Conservation (phyloP, 2,329 filamentous ascomycete genomes). For the Stagonosporopsis cucurbitacearum region DNA sequence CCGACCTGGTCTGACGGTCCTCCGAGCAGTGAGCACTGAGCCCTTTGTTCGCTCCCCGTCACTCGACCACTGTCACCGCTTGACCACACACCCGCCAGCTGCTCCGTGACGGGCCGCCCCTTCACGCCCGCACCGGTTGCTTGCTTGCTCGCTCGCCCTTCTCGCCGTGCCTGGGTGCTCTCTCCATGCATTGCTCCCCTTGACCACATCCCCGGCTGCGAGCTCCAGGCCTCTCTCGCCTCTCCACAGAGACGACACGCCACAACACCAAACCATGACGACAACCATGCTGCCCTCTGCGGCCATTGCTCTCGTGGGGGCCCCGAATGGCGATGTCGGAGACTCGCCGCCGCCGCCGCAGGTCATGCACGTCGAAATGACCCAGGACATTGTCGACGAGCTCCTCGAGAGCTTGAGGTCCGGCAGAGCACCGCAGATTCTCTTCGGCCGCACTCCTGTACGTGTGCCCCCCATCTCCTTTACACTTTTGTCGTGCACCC, state of each 20-base stretch:
- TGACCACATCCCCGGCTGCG: slow-evolving; percentile 44
- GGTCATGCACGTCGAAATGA: slow-evolving; percentile 52
- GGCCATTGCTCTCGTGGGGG: slow-evolving; percentile 49
- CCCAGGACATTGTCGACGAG: slow-evolving; percentile 50
- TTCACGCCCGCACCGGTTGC: slow-evolving; percentile 31
- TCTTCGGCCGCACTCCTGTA: slow-evolving; percentile 51
- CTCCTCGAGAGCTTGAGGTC: slow-evolving; percentile 47
- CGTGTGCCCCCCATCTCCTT: slow-evolving; percentile 27
- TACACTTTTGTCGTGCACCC: slow-evolving; percentile 13
- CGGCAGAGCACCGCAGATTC: slow-evolving; percentile 47
- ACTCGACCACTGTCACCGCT: slow-evolving; percentile 35
- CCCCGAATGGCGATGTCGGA: slow-evolving; percentile 47
- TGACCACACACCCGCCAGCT: slow-evolving; percentile 34
- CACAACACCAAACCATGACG: slow-evolving; percentile 37
- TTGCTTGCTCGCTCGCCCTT: slow-evolving; percentile 39
- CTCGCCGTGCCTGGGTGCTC: slow-evolving; percentile 46
- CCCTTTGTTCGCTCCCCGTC: slow-evolving; percentile 44
- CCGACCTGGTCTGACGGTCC: slow-evolving; percentile 45
- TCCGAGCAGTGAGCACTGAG: slow-evolving; percentile 37
- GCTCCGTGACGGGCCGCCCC: slow-evolving; percentile 34
- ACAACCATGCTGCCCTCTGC: slow-evolving; percentile 33
- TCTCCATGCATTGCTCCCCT: slow-evolving; percentile 50
- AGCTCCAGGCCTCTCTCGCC: slow-evolving; percentile 38
- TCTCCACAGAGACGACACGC: slow-evolving; percentile 11
- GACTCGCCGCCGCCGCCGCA: slow-evolving; percentile 42